Evolutionary conservation across 441 rosid species (phyloP).

Genomic region (Populus trichocarpa): DNA sequence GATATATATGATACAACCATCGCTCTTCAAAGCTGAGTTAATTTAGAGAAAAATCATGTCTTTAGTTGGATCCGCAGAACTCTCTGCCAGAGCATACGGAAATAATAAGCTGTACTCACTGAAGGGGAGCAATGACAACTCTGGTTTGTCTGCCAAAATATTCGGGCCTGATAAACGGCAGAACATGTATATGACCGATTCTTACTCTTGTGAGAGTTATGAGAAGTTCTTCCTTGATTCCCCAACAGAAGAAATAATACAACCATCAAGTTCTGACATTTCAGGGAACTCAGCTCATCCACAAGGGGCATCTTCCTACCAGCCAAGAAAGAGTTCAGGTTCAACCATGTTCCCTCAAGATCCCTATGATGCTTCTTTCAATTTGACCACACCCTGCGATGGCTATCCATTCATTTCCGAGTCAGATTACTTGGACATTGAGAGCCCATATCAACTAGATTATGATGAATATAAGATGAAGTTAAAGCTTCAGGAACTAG

Average conservation of each 20-base stretch:
- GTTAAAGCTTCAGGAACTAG: slow-evolving; percentile 82
- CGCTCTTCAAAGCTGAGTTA: slow-evolving; percentile 21
- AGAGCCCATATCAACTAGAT: slow-evolving; percentile 48
- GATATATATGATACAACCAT: slow-evolving; percentile 10
- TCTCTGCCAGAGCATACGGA: slow-evolving; percentile 47
- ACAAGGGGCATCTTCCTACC: slow-evolving; percentile 39
- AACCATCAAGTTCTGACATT: slow-evolving; percentile 50
- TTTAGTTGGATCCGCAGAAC: slow-evolving; percentile 58
- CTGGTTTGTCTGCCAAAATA: slow-evolving; percentile 42
- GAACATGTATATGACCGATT: slow-evolving; percentile 47
- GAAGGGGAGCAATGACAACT: slow-evolving; percentile 40
- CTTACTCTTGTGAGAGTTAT: slow-evolving; percentile 62
- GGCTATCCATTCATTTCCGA: slow-evolving; percentile 35
- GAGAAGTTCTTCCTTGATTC: slow-evolving; percentile 84
- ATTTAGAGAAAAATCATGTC: slow-evolving; percentile 45
- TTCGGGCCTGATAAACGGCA: slow-evolving; percentile 53
- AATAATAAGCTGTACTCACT: slow-evolving; percentile 58
- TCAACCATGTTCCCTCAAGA: slow-evolving; percentile 40
- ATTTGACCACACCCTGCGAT: slow-evolving; percentile 23
- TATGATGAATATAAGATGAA: slow-evolving; percentile 57
- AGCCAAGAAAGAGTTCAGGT: slow-evolving; percentile 45
- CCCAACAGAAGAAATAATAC: slow-evolving; percentile 53
- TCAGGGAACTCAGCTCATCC: slow-evolving; percentile 52
- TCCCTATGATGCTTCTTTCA: slow-evolving; percentile 32
- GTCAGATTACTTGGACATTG: slow-evolving; percentile 39